Evolutionary conservation across 768 basidiomycete genomes (phyloP).

Genomic region (Boletellus emodensis): DNA sequence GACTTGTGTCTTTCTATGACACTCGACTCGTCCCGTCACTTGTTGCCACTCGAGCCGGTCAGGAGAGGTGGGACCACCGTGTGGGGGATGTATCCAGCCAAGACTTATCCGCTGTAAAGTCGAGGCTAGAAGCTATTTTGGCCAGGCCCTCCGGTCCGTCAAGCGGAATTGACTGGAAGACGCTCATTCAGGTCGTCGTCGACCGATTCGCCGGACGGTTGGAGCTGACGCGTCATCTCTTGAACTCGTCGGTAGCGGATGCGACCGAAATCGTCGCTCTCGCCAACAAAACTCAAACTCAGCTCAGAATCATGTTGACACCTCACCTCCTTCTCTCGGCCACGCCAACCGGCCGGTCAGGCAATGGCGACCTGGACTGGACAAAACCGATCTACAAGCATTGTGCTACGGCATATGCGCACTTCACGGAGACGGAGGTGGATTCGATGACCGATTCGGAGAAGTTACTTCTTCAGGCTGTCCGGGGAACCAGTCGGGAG

Average conservation of each 20-base stretch:
- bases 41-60: background rate
- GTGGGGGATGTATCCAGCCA: background rate
- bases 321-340: conserved; percentile 20
- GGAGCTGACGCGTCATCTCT: conserved; percentile 19
- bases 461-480: background rate
- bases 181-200: background rate
- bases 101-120: background rate
- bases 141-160: too few species aligned
- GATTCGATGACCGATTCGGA: conserved; percentile 18
- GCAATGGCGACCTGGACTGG: conserved; percentile 13
- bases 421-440: background rate
- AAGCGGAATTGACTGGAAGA: background rate
- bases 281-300: conserved; percentile 4
- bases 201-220: conserved; percentile 26
- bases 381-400: conserved; percentile 22
- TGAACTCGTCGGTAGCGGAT: conserved; percentile 8
- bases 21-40: background rate
- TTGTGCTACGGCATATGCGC: conserved; percentile 23
- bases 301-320: conserved; percentile 18
- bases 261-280: background rate
- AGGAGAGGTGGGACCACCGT: background rate
- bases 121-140: too few species aligned
- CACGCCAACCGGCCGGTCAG: background rate
- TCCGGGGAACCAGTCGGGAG: background rate
- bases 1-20: background rate